These are phyloP conservation scores for Volvox carteri DNA, from an alignment of 163 green algal genomes.

Conservation along the genomic window DNA sequence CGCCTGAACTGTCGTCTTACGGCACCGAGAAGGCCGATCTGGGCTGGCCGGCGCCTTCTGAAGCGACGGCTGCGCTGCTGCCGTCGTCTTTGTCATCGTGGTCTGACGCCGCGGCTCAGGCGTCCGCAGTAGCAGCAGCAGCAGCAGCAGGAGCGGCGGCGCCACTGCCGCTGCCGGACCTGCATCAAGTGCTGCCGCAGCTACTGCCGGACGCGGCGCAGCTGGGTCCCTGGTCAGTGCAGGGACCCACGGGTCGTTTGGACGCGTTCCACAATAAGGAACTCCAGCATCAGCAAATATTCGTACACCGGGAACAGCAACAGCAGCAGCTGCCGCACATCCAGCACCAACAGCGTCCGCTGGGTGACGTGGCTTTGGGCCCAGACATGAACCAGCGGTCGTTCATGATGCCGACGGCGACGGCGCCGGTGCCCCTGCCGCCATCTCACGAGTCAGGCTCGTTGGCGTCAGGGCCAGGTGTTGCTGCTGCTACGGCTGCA, in stretches of 20 bases:
- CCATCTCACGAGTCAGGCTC: no score
- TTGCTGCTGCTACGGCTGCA: neutral
- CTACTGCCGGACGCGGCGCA: slow-evolving; percentile 8
- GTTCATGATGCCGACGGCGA: no score
- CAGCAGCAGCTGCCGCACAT: neutral
- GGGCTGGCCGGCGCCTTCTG: neutral
- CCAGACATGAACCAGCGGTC: no score
- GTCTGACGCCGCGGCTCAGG: no score
- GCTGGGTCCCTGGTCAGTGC: slow-evolving; percentile 24
- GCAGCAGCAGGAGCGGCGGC: no score
- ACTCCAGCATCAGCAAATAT: no score
- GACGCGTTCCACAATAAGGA: neutral
- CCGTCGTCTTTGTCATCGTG: no score
- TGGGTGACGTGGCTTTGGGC: neutral
- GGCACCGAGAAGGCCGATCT: neutral
- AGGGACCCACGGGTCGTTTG: slow-evolving; percentile 27
- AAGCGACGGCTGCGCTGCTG: neutral
- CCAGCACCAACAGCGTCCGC: neutral
- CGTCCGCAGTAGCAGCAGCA: no score
- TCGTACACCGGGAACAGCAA: neutral
- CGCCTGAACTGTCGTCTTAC: neutral
- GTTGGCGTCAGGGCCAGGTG: neutral
- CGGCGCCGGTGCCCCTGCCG: neutral
- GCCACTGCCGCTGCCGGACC: neutral
- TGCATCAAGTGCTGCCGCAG: slow-evolving; percentile 16